Evolutionary conservation across 306 rosid genomes (phyloP), one percentile per base, ranked within the genome.

Genomic region (Begonia peltatifolia): DNA sequence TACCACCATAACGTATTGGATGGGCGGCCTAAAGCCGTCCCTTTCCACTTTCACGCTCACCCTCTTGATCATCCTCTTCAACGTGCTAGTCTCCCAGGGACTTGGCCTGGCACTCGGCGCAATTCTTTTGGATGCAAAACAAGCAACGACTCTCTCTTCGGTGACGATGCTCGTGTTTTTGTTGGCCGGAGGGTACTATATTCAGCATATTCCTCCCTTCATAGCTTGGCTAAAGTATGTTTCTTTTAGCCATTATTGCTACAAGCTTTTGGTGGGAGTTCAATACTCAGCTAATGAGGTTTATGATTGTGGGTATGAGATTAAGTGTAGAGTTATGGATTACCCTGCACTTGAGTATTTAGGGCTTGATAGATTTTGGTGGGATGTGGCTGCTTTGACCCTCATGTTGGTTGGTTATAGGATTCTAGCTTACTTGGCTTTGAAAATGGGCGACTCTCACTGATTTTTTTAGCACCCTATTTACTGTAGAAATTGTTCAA

Each of bases 61-160:
- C 70, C 93, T 84, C 17, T 68, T 70, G 54, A 68, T 84, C 66
- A 65, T 81, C 62, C 84, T 84, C 41, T 73, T 79, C 44, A 87
- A 87, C 62, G 94, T 87, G 43, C 68, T 87, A 0, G 93, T 84
- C 62, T 74, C 94, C 15, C 96, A 87, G 75, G 94, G 96, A 53
- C 68, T 87, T 46, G 94, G 94, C 55, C 77, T 87, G 25, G 96
- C 96, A 49, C 82, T 87, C 13, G 96, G 96, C 2, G 96, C 96
- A 9, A 76, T 84, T 48, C 68, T 87, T 52, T 83, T 87, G 96
- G 83, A 87, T 58, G 84, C 79, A 42, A 87, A 87, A 57, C 87
- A 79, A 42, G 94, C 92, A 20, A 84, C 96, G 30, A 84, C 94
- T n/a, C 70, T 87, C 17, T 79, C 92, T 22, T 79, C 93, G 11